phyloP scores from a whole-genome alignment of 2,329 filamentous ascomycete species.

The Bertia moriformis region DNA sequence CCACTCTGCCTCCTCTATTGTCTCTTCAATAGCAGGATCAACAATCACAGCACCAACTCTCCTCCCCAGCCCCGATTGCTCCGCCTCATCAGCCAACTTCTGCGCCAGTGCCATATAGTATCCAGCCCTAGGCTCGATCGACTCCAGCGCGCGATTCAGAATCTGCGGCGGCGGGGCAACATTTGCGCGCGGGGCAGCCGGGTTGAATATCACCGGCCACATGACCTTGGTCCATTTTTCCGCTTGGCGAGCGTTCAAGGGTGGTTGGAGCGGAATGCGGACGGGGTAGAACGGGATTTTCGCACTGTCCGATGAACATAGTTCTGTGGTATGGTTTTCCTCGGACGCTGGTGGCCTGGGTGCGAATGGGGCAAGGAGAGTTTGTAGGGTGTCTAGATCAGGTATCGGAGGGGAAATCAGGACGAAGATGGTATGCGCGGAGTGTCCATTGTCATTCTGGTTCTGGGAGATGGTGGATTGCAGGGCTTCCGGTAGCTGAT shows the following conservation, averaged over 20 bases:
- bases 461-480: constrained; percentile 8
- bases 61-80: constrained; percentile 18
- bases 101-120: constrained; percentile 21
- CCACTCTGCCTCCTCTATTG: constrained; percentile 5
- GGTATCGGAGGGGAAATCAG: constrained; percentile 23
- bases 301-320: too few relatives aligned
- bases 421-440: constrained; percentile 19
- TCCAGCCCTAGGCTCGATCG: constrained; percentile 18
- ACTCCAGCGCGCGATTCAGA: constrained; percentile 15
- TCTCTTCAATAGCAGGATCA: constrained; percentile 11
- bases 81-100: constrained; percentile 19
- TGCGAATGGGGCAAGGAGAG: constrained; percentile 19
- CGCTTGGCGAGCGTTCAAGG: constrained; percentile 21
- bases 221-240: constrained; percentile 20
- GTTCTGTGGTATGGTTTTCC: constrained; percentile 1
- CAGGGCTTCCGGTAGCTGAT: constrained; percentile 15
- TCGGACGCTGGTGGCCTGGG: constrained; percentile 6
- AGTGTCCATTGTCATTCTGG: constrained; percentile 4
- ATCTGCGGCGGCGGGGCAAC: constrained; percentile 22
- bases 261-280: constrained; percentile 22
- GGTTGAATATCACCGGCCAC: constrained; percentile 27
- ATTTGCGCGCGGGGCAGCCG: constrained; percentile 22
- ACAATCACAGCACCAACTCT: constrained; percentile 25
- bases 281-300: constrained; percentile 5
- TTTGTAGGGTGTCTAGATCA: constrained; percentile 14